Evolutionary conservation across 345 rosid genomes (phyloP), one percentile per base, ranked within the genome.

Genomic region (Pseudoturritis turrita): DNA sequence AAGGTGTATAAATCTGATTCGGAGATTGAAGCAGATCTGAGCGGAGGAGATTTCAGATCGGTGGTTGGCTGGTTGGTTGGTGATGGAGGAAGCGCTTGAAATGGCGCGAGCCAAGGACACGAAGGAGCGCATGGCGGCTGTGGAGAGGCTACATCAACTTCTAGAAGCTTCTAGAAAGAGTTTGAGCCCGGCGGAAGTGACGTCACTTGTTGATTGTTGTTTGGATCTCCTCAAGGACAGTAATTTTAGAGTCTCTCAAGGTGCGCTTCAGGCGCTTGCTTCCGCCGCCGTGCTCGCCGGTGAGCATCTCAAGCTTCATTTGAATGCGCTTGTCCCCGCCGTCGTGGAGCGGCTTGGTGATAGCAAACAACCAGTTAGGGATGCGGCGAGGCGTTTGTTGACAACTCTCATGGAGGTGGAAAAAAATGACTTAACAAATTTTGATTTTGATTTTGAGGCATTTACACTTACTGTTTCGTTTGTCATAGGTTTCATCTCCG

Each of bases 111-210:
- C 98, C 37, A 95, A 95, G 82, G 99, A 91, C 78, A 89, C 98
- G 1, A 95, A 95, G 72, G 99, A 92, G 87, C 82, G 99, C 80
- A 95, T 95, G 99, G 99, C 99, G 3, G 99, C 92, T 18, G 98
- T 95, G 43, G 99, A 95, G 82, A 82, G 96, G 13, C 87, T 95
- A 9, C 89, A 88, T 80, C 89, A 92, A 77, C 91, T 85, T 33
- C 94, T 95, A 0, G 99, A 95, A 81, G 89, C 92, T 71, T 87
- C 91, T 59, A 70, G 94, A 58, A 88, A 81, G 86, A 83, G 94
- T 67, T 81, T 95, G 59, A 81, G 81, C 59, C 73, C 89, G 9
- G 36, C 98, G 21, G 99, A 95, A 71, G 88, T 88, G 61, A 86
- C 93, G 22, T 77, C 94, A 44, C 88, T 95, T 1, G 96, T 95